Conservation (phyloP, 139 green algal genomes). For the Dunaliella sp. region DNA sequence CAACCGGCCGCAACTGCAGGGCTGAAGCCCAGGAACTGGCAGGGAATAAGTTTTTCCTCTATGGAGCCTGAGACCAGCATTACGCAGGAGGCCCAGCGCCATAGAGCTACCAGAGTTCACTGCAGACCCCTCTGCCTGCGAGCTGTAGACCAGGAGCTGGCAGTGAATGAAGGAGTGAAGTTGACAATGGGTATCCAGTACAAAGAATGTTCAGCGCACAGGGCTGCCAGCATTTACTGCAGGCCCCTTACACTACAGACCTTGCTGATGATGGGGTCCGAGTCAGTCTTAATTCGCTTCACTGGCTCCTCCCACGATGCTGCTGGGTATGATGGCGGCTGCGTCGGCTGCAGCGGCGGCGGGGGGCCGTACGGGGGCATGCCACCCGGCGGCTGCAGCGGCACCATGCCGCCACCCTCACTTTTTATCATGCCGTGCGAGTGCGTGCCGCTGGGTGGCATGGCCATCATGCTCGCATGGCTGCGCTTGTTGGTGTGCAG, state of each 20-base stretch:
- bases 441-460: neutral
- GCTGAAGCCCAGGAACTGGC: too few species aligned
- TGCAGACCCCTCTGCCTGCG: too few species aligned
- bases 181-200: too few species aligned
- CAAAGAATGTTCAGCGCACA: too few species aligned
- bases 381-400: neutral
- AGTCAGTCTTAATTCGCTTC: neutral
- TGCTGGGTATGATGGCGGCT: neutral
- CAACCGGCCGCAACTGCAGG: too few species aligned
- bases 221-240: too few species aligned
- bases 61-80: too few species aligned
- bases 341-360: neutral
- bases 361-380: neutral
- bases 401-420: neutral
- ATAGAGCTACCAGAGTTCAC: too few species aligned
- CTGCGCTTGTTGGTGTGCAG: neutral
- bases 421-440: neutral
- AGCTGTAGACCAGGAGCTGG: too few species aligned
- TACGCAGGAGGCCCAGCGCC: too few species aligned
- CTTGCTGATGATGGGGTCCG: neutral
- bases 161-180: too few species aligned
- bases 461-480: constrained; percentile 12
- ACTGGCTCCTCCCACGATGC: neutral
- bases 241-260: neutral
- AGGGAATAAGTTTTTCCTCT: too few species aligned